Evolutionary conservation across 2,329 filamentous ascomycete genomes (phyloP), one percentile per base, ranked within the genome.

Genomic region (Penicillium decumbens): DNA sequence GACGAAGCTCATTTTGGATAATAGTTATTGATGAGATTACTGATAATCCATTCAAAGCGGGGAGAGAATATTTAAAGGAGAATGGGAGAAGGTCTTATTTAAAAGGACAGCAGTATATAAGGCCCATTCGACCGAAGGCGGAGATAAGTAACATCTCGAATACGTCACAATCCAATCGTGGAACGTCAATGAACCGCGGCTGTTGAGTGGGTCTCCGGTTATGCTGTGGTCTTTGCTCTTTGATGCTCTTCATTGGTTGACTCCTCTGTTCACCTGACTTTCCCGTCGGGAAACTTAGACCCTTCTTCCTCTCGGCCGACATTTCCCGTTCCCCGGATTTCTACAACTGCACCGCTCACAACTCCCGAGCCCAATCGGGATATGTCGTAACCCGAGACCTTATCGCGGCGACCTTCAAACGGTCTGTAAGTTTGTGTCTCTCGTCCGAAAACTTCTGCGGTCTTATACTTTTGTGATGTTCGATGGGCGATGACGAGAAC

Each of bases 1-100:
- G 66, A 81, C 81, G 59, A 80, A 78, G 58, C 83, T 78, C 86
- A 89, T 90, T 60, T 54, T 77, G 66, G 25, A 24, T 6, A 10
- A 27, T 12, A 29, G 4, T 20, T 8, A 10, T 20, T 10, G 33
- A 37, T 37, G 33, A 4, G 10, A 18, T 20, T 10, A 33, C n/a
- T 18, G 15, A 37, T 20, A 41, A 27, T 41, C 24, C 24, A 44
- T 28, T 24, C 37, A 29, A 39, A n/a, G n/a, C n/a, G n/a, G 43
- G 12, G 24, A 9, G 28, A 10, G 8, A n/a, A 43, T 38, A 23
- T 30, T 38, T n/a, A 43, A 35, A 28, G 8, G 20, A 28, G n/a
- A n/a, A n/a, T n/a, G n/a, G 45, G 41, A 41, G 29, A 24, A 8
- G 20, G 20, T 28, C 41, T 41, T 20, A 25, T 41, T 23, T 6